These are phyloP conservation scores for Colletotrichum caudatum DNA, from an alignment of 2,329 filamentous ascomycete genomes.

Conservation along the genomic window DNA sequence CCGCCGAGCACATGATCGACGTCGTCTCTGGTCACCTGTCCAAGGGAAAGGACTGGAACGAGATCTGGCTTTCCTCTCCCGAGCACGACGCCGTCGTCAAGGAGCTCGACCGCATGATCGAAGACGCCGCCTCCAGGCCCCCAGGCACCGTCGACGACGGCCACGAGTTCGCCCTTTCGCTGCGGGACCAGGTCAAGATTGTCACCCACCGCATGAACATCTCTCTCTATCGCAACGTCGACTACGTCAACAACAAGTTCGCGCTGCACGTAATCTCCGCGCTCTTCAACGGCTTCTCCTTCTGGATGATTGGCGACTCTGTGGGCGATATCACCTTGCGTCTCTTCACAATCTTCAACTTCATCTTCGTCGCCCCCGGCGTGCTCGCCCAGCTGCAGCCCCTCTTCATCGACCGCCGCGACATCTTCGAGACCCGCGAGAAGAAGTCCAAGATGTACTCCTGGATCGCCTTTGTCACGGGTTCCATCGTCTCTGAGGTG, in stretches of 20 bases:
- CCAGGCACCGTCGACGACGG: conserved; percentile 61
- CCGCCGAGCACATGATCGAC: conserved; percentile 81
- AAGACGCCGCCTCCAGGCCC: conserved; percentile 62
- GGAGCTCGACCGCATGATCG: conserved; percentile 74
- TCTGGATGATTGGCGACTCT: conserved; percentile 68
- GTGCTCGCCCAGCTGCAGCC: conserved; percentile 70
- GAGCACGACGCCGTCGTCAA: conserved; percentile 66
- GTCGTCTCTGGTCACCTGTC: conserved; percentile 64
- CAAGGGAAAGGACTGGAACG: conserved; percentile 70
- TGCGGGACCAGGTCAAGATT: conserved; percentile 72
- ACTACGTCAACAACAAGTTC: conserved; percentile 75
- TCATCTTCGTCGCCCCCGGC: conserved; percentile 71
- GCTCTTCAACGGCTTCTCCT: conserved; percentile 72
- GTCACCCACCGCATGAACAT: conserved; percentile 73
- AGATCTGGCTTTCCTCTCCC: conserved; percentile 76
- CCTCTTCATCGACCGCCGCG: conserved; percentile 66
- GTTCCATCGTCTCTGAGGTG: conserved; percentile 61
- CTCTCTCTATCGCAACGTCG: conserved; percentile 73
- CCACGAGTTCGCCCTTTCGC: conserved; percentile 78
- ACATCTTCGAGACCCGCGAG: conserved; percentile 70
- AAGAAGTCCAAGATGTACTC: conserved; percentile 72
- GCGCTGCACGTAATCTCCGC: conserved; percentile 65
- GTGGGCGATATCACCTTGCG: conserved; percentile 65
- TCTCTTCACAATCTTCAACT: conserved; percentile 72
- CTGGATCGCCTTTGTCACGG: conserved; percentile 70